These are phyloP conservation scores for Oryza glumipatula DNA, from an alignment of 176 grass and related monocot genomes.

Conservation along the genomic window DNA sequence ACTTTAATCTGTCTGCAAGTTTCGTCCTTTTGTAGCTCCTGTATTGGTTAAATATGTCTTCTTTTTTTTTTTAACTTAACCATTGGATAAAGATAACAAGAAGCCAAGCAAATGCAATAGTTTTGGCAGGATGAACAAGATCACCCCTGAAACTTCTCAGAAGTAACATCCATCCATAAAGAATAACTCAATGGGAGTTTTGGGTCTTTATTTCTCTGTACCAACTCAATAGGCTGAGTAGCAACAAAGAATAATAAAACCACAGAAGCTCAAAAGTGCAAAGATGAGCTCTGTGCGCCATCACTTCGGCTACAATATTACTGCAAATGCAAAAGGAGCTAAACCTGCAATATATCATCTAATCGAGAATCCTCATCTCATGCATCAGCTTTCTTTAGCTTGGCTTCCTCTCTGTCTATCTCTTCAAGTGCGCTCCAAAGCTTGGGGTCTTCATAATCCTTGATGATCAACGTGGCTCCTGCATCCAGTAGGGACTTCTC, in stretches of 20 bases:
- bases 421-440: slow-evolving; percentile 79
- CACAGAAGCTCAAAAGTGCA: slow-evolving; percentile 38
- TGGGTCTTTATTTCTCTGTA: slow-evolving; percentile 17
- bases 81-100: background rate
- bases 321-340: background rate
- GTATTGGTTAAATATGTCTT: background rate
- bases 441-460: slow-evolving; percentile 80
- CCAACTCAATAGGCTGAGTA: background rate
- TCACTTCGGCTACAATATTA: slow-evolving; percentile 1
- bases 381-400: slow-evolving; percentile 45
- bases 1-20: background rate
- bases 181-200: background rate
- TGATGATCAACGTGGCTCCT: slow-evolving; percentile 71
- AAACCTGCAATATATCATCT: slow-evolving; percentile 5
- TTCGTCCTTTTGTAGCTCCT: background rate
- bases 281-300: slow-evolving; percentile 21
- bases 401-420: slow-evolving; percentile 49
- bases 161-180: background rate
- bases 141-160: background rate
- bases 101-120: background rate
- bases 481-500: slow-evolving; percentile 77
- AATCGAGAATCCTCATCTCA: slow-evolving; percentile 21
- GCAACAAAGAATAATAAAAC: background rate
- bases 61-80: no score
- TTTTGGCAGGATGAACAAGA: background rate